A percentile compares a stretch with the other conserved stretches of the same genome.
Conservation (phyloP, 2,329 filamentous ascomycete species). For the Penicillium sp. region DNA sequence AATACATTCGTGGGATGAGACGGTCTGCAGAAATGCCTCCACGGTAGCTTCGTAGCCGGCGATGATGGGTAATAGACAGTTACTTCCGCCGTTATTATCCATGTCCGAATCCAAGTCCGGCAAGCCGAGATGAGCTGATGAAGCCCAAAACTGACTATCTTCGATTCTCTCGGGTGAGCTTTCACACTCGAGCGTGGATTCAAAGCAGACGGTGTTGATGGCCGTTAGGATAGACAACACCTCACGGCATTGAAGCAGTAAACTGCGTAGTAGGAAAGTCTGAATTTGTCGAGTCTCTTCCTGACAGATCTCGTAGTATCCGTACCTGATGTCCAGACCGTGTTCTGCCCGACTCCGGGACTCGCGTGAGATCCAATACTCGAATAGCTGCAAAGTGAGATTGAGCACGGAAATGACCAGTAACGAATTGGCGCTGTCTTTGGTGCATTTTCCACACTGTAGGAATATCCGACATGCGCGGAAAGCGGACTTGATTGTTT, state of each 20-base stretch:
- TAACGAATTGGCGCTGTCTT: slow-evolving; percentile 28
- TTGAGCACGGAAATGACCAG: slow-evolving; percentile 31
- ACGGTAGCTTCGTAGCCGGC: slow-evolving; percentile 28
- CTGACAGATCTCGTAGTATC: slow-evolving; percentile 29
- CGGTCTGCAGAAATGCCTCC: slow-evolving; percentile 25
- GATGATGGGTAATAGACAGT: slow-evolving; percentile 27
- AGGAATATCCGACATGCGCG: slow-evolving; percentile 28
- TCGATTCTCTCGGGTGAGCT: slow-evolving; percentile 3
- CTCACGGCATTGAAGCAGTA: slow-evolving; percentile 27
- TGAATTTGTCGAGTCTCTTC: slow-evolving; percentile 29
- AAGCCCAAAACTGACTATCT: slow-evolving; percentile 11
- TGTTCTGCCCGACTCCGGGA: slow-evolving; percentile 13
- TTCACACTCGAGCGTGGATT: slow-evolving; percentile 14
- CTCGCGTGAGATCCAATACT: slow-evolving; percentile 29
- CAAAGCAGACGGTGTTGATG: slow-evolving; percentile 9
- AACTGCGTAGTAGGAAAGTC: slow-evolving; percentile 25
- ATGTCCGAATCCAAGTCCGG: slow-evolving; percentile 8
- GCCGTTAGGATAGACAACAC: slow-evolving; percentile 20
- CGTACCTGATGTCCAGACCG: slow-evolving; percentile 23
- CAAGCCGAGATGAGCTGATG: slow-evolving; percentile 6
- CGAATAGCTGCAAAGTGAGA: slow-evolving; percentile 28
- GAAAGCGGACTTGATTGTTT: slow-evolving; percentile 29
- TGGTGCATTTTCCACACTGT: slow-evolving; percentile 28
- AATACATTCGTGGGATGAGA: slow-evolving; percentile 27
- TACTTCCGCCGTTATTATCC: slow-evolving; percentile 7